A percentile compares a stretch with the other conserved stretches of the same genome.
These are phyloP conservation scores for Hibiscus mutabilis DNA, from an alignment of 345 rosid genomes.

Conservation along the genomic window DNA sequence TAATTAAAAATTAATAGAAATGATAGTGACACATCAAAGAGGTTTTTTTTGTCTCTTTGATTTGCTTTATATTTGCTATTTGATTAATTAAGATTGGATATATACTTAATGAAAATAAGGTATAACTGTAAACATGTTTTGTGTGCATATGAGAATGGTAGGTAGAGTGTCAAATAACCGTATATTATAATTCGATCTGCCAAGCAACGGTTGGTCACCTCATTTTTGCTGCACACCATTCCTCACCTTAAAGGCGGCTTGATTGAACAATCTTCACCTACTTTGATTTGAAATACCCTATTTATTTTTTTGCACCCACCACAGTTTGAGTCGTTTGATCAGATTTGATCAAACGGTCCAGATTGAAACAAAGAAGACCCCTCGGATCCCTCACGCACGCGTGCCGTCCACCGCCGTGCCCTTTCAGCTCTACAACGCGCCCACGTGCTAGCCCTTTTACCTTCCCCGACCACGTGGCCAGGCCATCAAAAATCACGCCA, in stretches of 20 bases:
- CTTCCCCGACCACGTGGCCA: too few species aligned
- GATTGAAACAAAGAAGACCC: too few species aligned
- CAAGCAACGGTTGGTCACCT: neutral
- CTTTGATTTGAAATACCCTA: slow-evolving; percentile 15
- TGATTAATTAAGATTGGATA: neutral
- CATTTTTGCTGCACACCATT: neutral
- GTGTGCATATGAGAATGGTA: neutral
- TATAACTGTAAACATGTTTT: neutral
- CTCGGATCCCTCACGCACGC: too few species aligned
- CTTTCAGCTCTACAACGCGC: too few species aligned
- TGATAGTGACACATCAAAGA: neutral
- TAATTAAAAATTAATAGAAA: neutral
- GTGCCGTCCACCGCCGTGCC: too few species aligned
- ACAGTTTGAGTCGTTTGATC: too few species aligned
- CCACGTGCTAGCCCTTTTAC: too few species aligned
- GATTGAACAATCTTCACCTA: slow-evolving; percentile 8
- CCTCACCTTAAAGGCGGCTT: slow-evolving; percentile 8
- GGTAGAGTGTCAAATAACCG: slow-evolving; percentile 11
- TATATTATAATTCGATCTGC: neutral
- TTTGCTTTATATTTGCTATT: neutral
- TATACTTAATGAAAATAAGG: neutral
- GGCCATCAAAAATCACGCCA: too few species aligned
- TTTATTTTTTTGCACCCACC: too few species aligned
- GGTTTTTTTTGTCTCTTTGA: neutral
- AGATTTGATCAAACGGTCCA: too few species aligned